Base-by-base conservation (phyloP, 169 alveolate species). In the Plasmodium ovale region DNA sequence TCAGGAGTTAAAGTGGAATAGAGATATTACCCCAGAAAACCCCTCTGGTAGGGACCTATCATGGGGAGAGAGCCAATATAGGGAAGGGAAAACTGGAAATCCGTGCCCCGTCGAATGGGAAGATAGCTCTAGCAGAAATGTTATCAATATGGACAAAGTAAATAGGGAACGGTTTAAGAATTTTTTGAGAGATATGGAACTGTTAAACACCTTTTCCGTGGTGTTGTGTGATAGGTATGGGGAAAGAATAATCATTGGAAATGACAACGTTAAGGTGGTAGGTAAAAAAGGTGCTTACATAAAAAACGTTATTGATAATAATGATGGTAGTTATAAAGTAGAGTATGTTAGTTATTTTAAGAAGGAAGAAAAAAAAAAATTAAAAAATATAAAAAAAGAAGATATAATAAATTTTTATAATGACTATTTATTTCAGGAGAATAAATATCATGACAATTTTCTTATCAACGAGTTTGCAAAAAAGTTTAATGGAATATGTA, bases 221-320 rank as follows among this genome's bases (percentile, higher is more conserved):
- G 62, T 85, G 25, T 59, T 85, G 25, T 68, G 19, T 69, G 91
- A 85, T n/a, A 51, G 56, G 12, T 12, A 85, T 85, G 91, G 91
- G 14, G 87, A 68, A 69, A 85, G 84, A 65, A 42, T 85, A 69
- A 21, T 58, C 10, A 85, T 85, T 0, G 92, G 92, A 23, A 73
- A 73, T 42, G 89, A 87, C 19, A 71, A 59, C 44, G 69, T 87
- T 53, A 73, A 73, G 39, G 92, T 87, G 31, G 59, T 73, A 33
- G 92, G 88, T 4, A 73, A 72, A 35, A 71, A 60, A 16, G 92
- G 92, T 1, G 87, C 89, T 19, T 37, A 87, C 44, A 87, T 87
- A 12, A 87, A 87, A 71, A 65, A 73, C 2, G 87, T 87, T n/a
- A 65, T 74, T 25, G 92, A 87, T 19, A 87, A 87, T 64, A 35